A percentile compares a stretch with the other conserved stretches of the same genome.
phyloP scores from a whole-genome alignment of 202 grass and related monocot genomes.

The Setaria italica region DNA sequence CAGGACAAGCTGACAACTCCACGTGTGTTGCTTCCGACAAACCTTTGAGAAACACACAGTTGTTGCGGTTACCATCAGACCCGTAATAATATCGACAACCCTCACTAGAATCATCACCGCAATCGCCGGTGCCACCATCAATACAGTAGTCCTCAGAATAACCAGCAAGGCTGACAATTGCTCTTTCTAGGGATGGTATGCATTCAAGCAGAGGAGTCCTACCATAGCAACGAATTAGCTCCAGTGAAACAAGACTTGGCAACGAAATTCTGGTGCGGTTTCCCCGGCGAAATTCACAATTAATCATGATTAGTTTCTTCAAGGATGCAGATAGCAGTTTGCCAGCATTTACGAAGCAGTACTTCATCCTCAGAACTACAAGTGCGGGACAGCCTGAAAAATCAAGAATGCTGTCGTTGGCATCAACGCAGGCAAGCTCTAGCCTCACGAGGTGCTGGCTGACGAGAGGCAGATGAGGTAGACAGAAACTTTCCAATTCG shows the following conservation, averaged over 20 bases:
- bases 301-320: not conserved
- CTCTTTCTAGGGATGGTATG: not conserved
- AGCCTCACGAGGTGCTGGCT: constrained; percentile 9
- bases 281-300: not conserved
- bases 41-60: not conserved
- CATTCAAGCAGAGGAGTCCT: not conserved
- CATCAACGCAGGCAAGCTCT: not conserved
- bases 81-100: not conserved
- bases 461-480: not conserved
- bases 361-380: not conserved
- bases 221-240: not conserved
- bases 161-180: not conserved
- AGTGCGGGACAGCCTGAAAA: constrained; percentile 17
- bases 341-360: not conserved
- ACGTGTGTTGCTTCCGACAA: not conserved
- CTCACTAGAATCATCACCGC: not conserved
- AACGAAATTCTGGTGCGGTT: not conserved
- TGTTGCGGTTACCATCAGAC: not conserved
- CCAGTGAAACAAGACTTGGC: not conserved
- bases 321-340: not conserved
- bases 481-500: not conserved
- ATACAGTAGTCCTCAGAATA: too few species aligned
- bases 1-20: not conserved
- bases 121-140: too few species aligned
- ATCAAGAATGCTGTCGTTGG: not conserved